Base-by-base conservation (phyloP, 345 rosid genomes). In the Euphorbia tirucalli region DNA sequence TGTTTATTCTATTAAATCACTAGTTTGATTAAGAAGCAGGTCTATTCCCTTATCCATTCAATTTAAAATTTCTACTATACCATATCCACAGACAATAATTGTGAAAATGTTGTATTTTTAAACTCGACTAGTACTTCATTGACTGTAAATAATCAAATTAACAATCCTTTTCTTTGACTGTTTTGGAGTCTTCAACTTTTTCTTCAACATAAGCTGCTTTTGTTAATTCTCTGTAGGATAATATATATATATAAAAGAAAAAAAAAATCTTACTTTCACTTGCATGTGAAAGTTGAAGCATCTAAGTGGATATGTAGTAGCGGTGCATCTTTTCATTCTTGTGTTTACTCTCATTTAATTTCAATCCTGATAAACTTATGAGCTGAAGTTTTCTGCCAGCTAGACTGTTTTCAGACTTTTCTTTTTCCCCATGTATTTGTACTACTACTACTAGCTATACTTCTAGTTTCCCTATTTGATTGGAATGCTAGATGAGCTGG, bases 321-420 rank as follows among this genome's bases (percentile, higher is more conserved):
- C 19, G 21, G 0, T 52, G 56, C 24, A 52, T 52, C 22, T 1
- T 66, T 66, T 50, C 37, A 31, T 50, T n/a, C 41, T 52, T 50
- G 21, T 9, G n/a, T 67, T 49, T 9, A 49, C 44, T 66, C 52
- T 66, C 32, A 25, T 69, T 27, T 24, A 21, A 56, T 57, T 69
- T 16, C 56, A 57, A 52, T 41, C 55, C 57, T 68, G 25, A 41
- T 25, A 49, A 18, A 56, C 19, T 69, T 41, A 3, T 61, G 41
- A 7, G 9, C 32, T 31, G 7, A 28, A 41, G 15, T 5, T 66
- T 49, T 50, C 19, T 57, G n/a, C 35, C 73, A 31, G 27, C 27
- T 22, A 16, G 35, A 57, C n/a, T 61, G 11, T 68, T 32, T 19
- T 31, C 35, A 10, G 16, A 28, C 37, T 24, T 15, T 46, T 30